Base-by-base conservation (phyloP, 2,329 filamentous ascomycete genomes). In the Cadophora luteo-olivacea region DNA sequence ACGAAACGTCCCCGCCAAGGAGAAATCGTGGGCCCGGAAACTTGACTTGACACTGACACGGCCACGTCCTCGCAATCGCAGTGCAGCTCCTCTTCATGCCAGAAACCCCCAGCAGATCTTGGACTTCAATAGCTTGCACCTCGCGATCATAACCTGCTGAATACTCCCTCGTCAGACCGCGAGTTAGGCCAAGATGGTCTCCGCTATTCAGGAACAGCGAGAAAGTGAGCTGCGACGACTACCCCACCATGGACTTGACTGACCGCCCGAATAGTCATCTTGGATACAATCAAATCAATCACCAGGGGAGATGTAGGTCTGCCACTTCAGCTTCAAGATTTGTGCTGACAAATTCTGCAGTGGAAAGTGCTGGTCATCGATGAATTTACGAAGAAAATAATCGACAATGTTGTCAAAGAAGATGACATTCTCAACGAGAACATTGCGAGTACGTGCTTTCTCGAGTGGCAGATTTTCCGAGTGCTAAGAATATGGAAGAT, bases 331-430 rank as follows among this genome's bases (percentile, higher is more conserved):
- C 38, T 22, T 49, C 48, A 49, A 52, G 66, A 24, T 49, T 24
- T 66, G 32, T 71, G 74, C 54, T 76, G 67, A 65, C 11, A 41
- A 45, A 48, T 11, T 54, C 60, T 66, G 49, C 73, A 97, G 94
- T 99, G 96, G 96, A 99, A 98, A 87, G 92, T 97, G 74, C 84
- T 99, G 74, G 91, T 99, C 64, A 85, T 97, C 76, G 96, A 99
- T 82, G 90, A 92, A 74, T 86, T 84, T 67, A 94, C 93, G 79
- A 90, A 91, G 79, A 94, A 91, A 80, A 87, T 99, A 75, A 86
- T 99, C 75, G 91, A 97, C 81, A 97, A 95, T 84, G 92, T 93
- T 58, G 88, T 95, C 79, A 95, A 93, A 77, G 92, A 97, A 84
- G 95, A 99, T 87, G 93, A 97, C 77, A 97, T 99, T 74, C 91